Percentiles rank a stretch among this genome's conserved stretches.
Conservation (phyloP, 306 rosid genomes). For the Sicyos edulis region DNA sequence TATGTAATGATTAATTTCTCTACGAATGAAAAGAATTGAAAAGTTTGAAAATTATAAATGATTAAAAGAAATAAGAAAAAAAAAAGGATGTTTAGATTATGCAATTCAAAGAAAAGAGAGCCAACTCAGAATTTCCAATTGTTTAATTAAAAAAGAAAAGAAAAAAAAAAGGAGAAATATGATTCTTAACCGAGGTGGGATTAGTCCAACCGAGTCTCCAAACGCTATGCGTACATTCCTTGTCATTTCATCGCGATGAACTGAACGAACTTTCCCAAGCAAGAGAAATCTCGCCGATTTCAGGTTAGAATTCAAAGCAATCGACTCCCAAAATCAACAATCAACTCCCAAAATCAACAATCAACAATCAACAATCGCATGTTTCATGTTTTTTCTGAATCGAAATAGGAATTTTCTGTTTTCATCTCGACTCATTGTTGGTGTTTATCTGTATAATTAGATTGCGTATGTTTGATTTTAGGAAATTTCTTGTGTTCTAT, state of each 20-base stretch:
- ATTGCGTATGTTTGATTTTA: not conserved
- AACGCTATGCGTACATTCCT: not conserved
- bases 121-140: too few species aligned
- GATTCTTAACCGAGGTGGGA: not conserved
- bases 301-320: slow-evolving; percentile 10
- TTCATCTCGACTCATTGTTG: not conserved
- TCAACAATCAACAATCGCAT: too few species aligned
- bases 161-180: not conserved
- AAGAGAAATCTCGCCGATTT: not conserved
- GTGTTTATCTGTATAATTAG: not conserved
- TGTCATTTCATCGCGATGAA: not conserved
- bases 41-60: too few species aligned
- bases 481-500: not conserved
- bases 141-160: too few species aligned
- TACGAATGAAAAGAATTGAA: too few species aligned
- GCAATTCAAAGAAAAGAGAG: too few species aligned
- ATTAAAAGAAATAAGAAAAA: too few species aligned
- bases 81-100: too few species aligned
- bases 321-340: not conserved
- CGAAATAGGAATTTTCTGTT: not conserved
- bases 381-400: not conserved
- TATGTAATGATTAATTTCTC: too few species aligned
- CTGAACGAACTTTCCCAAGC: slow-evolving; percentile 1
- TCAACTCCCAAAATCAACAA: not conserved
- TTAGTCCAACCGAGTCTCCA: slow-evolving; percentile 13